phyloP scores from a whole-genome alignment of 2,329 filamentous ascomycete genomes.

The Botrytis hyacinthi region DNA sequence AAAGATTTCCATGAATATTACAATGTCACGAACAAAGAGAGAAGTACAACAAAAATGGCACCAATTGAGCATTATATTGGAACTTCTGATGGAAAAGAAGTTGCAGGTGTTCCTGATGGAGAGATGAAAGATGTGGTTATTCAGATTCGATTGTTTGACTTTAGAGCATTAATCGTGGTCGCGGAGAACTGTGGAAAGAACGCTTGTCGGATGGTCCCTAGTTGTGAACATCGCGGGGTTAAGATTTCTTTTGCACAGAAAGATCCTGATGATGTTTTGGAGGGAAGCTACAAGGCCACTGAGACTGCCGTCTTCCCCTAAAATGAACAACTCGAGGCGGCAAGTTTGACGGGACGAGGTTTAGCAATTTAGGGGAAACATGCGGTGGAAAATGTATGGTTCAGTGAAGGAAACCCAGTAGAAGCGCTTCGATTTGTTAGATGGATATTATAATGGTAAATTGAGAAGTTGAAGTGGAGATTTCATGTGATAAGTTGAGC shows the following conservation, averaged over 20 bases:
- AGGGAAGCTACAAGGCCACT: neutral
- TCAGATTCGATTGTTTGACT: neutral
- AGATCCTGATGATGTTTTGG: neutral
- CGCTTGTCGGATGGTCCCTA: neutral
- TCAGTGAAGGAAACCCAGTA: neutral
- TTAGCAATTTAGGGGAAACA: neutral
- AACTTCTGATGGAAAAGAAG: neutral
- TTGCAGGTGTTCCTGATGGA: neutral
- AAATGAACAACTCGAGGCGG: neutral
- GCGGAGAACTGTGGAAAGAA: neutral
- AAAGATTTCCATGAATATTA: neutral
- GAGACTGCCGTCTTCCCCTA: neutral
- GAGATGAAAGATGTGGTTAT: neutral
- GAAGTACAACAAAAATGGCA: neutral
- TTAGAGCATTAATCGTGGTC: neutral
- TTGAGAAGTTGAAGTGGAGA: neutral
- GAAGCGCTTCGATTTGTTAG: neutral
- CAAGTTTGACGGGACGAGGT: neutral
- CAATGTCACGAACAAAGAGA: accelerated
- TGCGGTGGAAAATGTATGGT: neutral
- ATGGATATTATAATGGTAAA: neutral
- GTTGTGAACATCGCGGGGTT: neutral
- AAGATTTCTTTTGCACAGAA: neutral
- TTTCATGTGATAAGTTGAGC: neutral
- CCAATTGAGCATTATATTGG: neutral